Conservation (phyloP, 345 rosid genomes). For the Jatropha curcas region DNA sequence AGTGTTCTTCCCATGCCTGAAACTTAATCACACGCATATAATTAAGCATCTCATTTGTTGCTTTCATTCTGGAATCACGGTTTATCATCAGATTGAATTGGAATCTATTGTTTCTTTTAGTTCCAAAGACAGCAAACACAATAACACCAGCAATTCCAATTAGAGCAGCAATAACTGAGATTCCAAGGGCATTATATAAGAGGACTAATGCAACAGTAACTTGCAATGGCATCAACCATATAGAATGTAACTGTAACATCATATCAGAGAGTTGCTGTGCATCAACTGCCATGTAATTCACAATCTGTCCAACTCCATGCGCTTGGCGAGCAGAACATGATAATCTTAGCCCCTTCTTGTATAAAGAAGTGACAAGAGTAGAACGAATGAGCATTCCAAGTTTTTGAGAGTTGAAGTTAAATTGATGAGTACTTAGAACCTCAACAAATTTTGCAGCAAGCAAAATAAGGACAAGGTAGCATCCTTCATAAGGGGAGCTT, state of each 20-base stretch:
- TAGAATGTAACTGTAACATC: conserved; percentile 92
- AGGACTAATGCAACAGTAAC: conserved; percentile 64
- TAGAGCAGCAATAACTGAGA: conserved; percentile 53
- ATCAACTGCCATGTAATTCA: conserved; percentile 97
- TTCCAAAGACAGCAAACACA: conserved; percentile 51
- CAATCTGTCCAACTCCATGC: conserved; percentile 96
- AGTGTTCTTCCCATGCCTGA: conserved; percentile 96
- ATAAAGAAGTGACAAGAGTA: conserved; percentile 75
- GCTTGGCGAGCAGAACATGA: conserved; percentile 84
- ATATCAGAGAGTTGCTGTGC: conserved; percentile 96
- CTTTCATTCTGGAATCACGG: conserved; percentile 91
- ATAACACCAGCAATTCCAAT: conserved; percentile 53
- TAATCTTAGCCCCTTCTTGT: conserved; percentile 73
- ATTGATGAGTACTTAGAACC: conserved; percentile 75
- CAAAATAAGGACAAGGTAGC: conserved; percentile 71
- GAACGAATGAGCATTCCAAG: conserved; percentile 91
- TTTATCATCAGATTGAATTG: conserved; percentile 66
- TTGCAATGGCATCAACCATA: conserved; percentile 92
- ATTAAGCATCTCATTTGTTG: conserved; percentile 88
- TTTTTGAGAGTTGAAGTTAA: conserved; percentile 86
- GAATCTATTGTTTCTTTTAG: conserved; percentile 61
- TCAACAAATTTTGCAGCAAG: conserved; percentile 74
- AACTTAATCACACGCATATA: conserved; percentile 92
- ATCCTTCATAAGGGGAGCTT: conserved; percentile 73
- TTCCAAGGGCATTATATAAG: conserved; percentile 62